Base-by-base conservation (phyloP, 495 filamentous ascomycete genomes). In the Cercophora scortea region DNA sequence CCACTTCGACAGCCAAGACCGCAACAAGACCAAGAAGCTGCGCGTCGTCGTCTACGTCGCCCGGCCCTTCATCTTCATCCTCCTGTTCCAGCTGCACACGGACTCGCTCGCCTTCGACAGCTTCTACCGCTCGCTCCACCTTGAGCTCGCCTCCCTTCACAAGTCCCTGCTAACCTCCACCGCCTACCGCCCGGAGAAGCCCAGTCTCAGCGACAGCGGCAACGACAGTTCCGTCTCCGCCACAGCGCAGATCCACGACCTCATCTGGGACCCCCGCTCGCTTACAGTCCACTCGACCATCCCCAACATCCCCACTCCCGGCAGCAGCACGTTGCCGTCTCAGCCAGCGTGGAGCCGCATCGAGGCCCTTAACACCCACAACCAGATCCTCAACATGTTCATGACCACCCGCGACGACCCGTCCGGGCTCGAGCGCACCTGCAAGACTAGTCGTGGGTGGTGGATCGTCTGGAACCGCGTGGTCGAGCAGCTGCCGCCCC, bases 381-480 rank as follows among this genome's bases (percentile, higher is more conserved):
- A 79, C 46, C 85, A 94, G 55, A 84, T 97, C 34, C 71, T 98
- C 12, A 83, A 80, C 55, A 92, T 87, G 34, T 82, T 89, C 59
- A 68, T 71, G 18, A 76, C 81, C 32, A 88, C 88, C 16, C 76
- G 78, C 11, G 69, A 71, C 15, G 71, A 80, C 10, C 58, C 70
- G 1, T 66, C 75, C 12, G 89, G 92, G 60, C 64, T 85, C 7
- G 94, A 97, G 68, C 73, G 87, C n/a, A 96, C 87, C 11, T 88
- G 84, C 68, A 95, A 96, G 75, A 97, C 91, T 6, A 86, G 74
- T 45, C 79, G 90, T 9, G 90, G 90, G 1, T 98, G 92, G 91
- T 98, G 94, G 93, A 76, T 97, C 32, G 87, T 96, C 47, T 97
- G 94, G 91, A 89, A 87, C 48, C 77, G 87, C 40, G 71, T 92